These are phyloP conservation scores for Aspergillus steynii DNA, from an alignment of 495 filamentous ascomycete species.

Conservation along the genomic window DNA sequence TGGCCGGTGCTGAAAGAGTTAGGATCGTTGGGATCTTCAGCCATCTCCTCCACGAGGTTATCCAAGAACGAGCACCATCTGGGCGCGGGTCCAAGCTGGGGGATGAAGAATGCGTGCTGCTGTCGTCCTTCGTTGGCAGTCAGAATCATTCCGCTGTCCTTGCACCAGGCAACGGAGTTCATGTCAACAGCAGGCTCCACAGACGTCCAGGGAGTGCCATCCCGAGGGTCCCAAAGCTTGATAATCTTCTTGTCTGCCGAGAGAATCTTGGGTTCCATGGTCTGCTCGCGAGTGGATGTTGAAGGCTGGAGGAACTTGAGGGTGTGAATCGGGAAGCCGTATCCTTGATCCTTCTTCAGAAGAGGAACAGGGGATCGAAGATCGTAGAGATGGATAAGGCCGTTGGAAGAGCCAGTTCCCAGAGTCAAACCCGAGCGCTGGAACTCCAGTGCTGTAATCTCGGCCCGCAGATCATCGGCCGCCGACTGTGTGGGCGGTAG, in stretches of 20 bases:
- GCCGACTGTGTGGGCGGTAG: conserved; percentile 44
- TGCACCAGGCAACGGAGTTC: conserved; percentile 86
- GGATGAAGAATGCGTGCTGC: conserved; percentile 95
- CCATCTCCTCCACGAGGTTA: conserved; percentile 98
- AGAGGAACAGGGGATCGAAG: conserved; percentile 83
- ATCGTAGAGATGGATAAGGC: conserved; percentile 91
- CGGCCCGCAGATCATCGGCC: conserved; percentile 56
- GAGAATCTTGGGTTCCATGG: conserved; percentile 79
- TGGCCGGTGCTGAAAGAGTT: conserved; percentile 56
- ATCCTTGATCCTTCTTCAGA: conserved; percentile 91
- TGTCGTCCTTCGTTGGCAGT: conserved; percentile 94
- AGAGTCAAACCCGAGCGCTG: conserved; percentile 80
- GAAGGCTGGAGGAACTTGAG: conserved; percentile 81
- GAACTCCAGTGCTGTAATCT: conserved; percentile 87
- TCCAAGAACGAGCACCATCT: conserved; percentile 97
- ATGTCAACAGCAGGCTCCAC: conserved; percentile 94
- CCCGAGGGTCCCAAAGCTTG: conserved; percentile 88
- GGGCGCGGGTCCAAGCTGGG: conserved; percentile 87
- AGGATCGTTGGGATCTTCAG: conserved; percentile 72
- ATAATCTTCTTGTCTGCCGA: conserved; percentile 93
- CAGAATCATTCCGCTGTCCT: conserved; percentile 84
- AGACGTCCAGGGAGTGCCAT: conserved; percentile 86
- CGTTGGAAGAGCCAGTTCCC: conserved; percentile 84
- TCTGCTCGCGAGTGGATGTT: conserved; percentile 57
- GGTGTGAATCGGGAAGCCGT: conserved; percentile 89